A percentile compares a stretch with the other conserved stretches of the same genome.
phyloP scores from a whole-genome alignment of 1,139 yeast genomes.

The Candida tropicalis region DNA sequence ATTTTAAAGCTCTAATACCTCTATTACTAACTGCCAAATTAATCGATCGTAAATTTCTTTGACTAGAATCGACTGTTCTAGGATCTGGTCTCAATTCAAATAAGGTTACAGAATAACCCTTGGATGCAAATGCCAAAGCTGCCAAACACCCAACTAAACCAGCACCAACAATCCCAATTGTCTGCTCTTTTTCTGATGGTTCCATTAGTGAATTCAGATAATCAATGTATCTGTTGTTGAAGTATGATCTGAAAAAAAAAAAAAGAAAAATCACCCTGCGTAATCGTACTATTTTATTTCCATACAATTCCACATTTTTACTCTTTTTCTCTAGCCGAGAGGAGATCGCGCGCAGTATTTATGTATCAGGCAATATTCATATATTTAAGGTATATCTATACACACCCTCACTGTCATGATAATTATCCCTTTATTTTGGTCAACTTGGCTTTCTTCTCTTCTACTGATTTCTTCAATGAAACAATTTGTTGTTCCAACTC shows the following conservation, averaged over 20 bases:
- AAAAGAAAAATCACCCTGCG: background rate
- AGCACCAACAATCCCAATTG: conserved; percentile 68
- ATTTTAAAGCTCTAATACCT: conserved; percentile 71
- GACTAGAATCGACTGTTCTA: conserved; percentile 19
- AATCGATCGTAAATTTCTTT: conserved; percentile 62
- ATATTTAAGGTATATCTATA: background rate
- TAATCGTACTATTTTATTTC: background rate
- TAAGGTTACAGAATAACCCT: conserved; percentile 73
- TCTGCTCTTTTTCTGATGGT: conserved; percentile 5
- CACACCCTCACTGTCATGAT: too few relatives aligned
- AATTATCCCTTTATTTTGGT: conserved; percentile 14
- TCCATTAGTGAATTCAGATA: background rate
- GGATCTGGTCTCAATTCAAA: conserved; percentile 62
- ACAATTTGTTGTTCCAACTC: conserved; percentile 41
- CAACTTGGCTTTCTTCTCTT: conserved; percentile 23
- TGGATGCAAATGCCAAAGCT: conserved; percentile 72
- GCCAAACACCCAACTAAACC: conserved; percentile 91
- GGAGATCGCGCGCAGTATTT: background rate
- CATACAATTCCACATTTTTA: too few relatives aligned
- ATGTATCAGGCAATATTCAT: background rate
- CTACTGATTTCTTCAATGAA: conserved; percentile 23
- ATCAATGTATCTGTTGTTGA: background rate
- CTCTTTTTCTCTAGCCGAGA: background rate
- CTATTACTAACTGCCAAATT: conserved; percentile 86
- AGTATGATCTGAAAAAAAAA: background rate